phyloP scores from a whole-genome alignment of 805 yeast species.

The Aciculoconidium aculeatum region DNA sequence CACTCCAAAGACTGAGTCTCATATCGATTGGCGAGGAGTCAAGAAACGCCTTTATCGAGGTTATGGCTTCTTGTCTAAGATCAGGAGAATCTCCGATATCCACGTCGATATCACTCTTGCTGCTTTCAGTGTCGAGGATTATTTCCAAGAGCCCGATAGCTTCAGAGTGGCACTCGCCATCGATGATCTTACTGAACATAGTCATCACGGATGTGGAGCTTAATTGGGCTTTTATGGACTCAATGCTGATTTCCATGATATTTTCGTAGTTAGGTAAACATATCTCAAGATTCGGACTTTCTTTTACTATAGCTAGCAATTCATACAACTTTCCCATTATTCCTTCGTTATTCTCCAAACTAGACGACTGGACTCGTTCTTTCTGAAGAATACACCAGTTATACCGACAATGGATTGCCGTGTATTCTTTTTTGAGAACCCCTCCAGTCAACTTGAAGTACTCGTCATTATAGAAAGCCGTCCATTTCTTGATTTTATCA shows the following conservation, averaged over 20 bases:
- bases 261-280: constrained; percentile 52
- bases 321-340: constrained; percentile 19
- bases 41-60: constrained; percentile 58
- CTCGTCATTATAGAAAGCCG: constrained; percentile 24
- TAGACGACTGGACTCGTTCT: constrained; percentile 22
- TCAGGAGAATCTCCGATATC: neutral
- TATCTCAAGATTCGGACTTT: constrained; percentile 21
- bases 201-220: constrained; percentile 69
- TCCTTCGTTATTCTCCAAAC: constrained; percentile 25
- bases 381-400: constrained; percentile 31
- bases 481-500: constrained; percentile 48
- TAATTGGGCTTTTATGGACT: constrained; percentile 51
- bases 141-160: constrained; percentile 40
- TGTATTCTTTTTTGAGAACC: neutral
- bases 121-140: constrained; percentile 27
- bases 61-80: constrained; percentile 17
- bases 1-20: constrained; percentile 69
- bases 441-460: constrained; percentile 2
- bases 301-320: constrained; percentile 9
- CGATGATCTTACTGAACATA: constrained; percentile 51
- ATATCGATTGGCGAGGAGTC: constrained; percentile 58
- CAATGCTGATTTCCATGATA: constrained; percentile 50
- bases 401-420: constrained; percentile 13
- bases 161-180: constrained; percentile 24
- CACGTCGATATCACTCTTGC: constrained; percentile 1